These are phyloP conservation scores for Arabidopsis suecica DNA, from an alignment of 345 rosid genomes.

Conservation along the genomic window DNA sequence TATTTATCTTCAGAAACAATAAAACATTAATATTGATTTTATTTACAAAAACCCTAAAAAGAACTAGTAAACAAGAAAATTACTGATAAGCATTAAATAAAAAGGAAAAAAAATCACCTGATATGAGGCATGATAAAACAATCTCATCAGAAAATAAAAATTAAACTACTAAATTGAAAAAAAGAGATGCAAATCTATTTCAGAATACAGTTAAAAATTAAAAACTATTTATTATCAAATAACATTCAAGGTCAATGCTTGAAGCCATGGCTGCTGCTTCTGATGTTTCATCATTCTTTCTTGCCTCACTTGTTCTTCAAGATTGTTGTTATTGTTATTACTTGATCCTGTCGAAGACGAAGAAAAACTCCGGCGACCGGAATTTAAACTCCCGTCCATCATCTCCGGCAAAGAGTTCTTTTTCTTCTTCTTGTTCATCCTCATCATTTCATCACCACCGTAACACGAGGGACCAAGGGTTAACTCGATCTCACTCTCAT, in stretches of 20 bases:
- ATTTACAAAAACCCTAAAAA: constrained; percentile 19
- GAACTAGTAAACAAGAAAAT: constrained; percentile 14
- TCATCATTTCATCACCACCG: constrained; percentile 23
- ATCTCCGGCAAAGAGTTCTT: constrained; percentile 37
- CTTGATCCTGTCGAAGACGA: constrained; percentile 82
- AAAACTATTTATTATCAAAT: constrained; percentile 47
- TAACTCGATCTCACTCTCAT: constrained; percentile 87
- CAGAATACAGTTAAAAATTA: constrained; percentile 28
- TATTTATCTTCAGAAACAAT: constrained; percentile 15
- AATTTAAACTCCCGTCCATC: constrained; percentile 51
- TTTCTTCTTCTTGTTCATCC: constrained; percentile 53
- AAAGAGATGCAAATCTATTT: constrained; percentile 34
- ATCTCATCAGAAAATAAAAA: constrained; percentile 22
- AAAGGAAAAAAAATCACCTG: constrained; percentile 38
- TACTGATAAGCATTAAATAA: constrained; percentile 1
- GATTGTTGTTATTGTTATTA: constrained; percentile 46
- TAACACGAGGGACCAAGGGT: constrained; percentile 77
- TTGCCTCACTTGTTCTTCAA: constrained; percentile 62
- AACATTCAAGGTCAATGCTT: constrained; percentile 78
- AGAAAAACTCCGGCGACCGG: constrained; percentile 68
- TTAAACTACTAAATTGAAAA: background rate
- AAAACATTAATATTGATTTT: constrained; percentile 14
- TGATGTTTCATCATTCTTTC: constrained; percentile 60
- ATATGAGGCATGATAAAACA: constrained; percentile 46
- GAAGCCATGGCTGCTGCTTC: constrained; percentile 77